These are phyloP conservation scores for Prunus mongolica DNA, from an alignment of 306 rosid species.

Conservation along the genomic window DNA sequence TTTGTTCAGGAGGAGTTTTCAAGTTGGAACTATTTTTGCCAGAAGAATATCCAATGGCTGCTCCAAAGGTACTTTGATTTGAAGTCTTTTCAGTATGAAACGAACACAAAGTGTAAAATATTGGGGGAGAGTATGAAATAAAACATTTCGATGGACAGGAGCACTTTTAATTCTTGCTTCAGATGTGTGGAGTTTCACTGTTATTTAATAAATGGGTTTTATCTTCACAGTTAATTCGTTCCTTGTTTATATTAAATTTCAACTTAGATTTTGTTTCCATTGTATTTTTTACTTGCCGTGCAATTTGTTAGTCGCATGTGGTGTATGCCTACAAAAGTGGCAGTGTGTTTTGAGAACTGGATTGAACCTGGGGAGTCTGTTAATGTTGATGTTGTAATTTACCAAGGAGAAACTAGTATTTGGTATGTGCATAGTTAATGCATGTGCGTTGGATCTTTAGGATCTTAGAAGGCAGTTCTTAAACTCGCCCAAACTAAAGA, in stretches of 20 bases:
- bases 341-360: not conserved
- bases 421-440: not conserved
- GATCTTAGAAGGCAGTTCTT: not conserved
- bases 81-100: slow-evolving; percentile 6
- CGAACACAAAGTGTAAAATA: not conserved
- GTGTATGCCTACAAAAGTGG: not conserved
- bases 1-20: slow-evolving; percentile 80
- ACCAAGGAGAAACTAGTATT: not conserved
- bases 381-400: not conserved
- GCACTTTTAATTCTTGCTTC: not conserved
- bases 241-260: not conserved
- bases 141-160: not conserved
- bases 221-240: not conserved
- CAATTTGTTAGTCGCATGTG: not conserved
- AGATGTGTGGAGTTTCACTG: not conserved
- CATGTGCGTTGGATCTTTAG: not conserved
- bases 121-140: not conserved
- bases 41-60: slow-evolving; percentile 99
- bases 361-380: not conserved
- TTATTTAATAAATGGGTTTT: not conserved
- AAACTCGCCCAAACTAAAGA: not conserved
- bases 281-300: not conserved
- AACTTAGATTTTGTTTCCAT: not conserved
- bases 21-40: slow-evolving; percentile 95
- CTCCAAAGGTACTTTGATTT: slow-evolving; percentile 75